phyloP scores from a whole-genome alignment of 176 grass and related monocot genomes.

The Coix lacrymajobi region DNA sequence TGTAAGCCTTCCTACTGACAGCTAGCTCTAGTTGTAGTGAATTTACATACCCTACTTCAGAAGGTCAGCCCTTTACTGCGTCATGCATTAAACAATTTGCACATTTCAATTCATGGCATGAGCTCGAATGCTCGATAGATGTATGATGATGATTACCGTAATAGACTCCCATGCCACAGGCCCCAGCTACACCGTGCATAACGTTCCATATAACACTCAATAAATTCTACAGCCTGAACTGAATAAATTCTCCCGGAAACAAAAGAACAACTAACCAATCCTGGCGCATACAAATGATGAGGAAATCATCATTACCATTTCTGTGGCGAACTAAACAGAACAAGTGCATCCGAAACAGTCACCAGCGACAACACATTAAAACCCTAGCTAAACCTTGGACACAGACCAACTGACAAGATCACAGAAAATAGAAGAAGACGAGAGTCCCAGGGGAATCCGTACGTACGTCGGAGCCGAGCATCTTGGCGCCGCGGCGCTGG shows the following conservation, averaged over 20 bases:
- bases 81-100: not conserved
- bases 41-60: not conserved
- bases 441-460: not conserved
- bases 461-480: slow-evolving; percentile 71
- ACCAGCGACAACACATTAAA: not conserved
- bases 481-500: slow-evolving; percentile 65
- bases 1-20: not conserved
- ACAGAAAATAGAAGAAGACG: too few relatives aligned
- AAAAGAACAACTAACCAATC: not conserved
- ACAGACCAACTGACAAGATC: not conserved
- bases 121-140: not conserved
- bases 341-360: not conserved
- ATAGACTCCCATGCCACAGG: not conserved
- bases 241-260: not conserved
- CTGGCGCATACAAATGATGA: not conserved
- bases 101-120: not conserved
- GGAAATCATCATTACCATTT: not conserved
- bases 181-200: not conserved
- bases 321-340: not conserved
- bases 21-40: not conserved
- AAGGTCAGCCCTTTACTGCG: not conserved
- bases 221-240: not conserved
- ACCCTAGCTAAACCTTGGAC: slow-evolving; percentile 7
- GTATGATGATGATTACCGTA: not conserved
- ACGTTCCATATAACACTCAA: not conserved